Conservation (phyloP, 1,284 basidiomycete species). For the Marasmius sp. region DNA sequence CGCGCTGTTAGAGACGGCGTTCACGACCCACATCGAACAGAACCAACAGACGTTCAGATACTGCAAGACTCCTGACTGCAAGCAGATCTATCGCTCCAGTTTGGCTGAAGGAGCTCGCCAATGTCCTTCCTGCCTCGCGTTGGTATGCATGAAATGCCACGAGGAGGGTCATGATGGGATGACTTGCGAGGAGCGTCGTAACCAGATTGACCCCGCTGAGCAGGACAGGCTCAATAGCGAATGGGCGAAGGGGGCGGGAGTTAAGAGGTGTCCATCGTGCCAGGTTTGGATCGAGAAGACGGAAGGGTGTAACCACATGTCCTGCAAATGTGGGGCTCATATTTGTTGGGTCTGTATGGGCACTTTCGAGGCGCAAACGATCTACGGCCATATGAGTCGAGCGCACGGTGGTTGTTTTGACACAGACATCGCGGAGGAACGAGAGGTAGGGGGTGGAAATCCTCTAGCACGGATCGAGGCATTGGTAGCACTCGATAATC, state of each 20-base stretch:
- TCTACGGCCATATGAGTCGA: too few relatives aligned
- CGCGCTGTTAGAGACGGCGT: constrained; percentile 44
- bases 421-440: too few relatives aligned
- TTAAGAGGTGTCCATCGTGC: constrained; percentile 44
- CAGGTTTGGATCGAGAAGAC: constrained; percentile 45
- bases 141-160: constrained; percentile 50
- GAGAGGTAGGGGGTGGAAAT: too few relatives aligned
- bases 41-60: constrained; percentile 47
- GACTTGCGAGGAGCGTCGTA: constrained; percentile 43
- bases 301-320: constrained; percentile 59
- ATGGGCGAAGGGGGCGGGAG: constrained; percentile 36
- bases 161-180: constrained; percentile 51
- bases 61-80: constrained; percentile 59
- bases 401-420: too few relatives aligned
- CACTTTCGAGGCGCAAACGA: constrained; percentile 21
- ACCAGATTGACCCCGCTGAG: constrained; percentile 33
- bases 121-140: constrained; percentile 53
- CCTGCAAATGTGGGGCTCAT: constrained; percentile 51
- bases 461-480: too few relatives aligned
- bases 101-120: constrained; percentile 25
- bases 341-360: constrained; percentile 54
- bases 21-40: constrained; percentile 41
- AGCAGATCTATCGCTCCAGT: constrained; percentile 49
- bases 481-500: too few relatives aligned
- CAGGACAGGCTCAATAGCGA: constrained; percentile 45